Evolutionary conservation across 768 basidiomycete species (phyloP), one percentile per base, ranked within the genome.

Genomic region (Hericium alpestre): DNA sequence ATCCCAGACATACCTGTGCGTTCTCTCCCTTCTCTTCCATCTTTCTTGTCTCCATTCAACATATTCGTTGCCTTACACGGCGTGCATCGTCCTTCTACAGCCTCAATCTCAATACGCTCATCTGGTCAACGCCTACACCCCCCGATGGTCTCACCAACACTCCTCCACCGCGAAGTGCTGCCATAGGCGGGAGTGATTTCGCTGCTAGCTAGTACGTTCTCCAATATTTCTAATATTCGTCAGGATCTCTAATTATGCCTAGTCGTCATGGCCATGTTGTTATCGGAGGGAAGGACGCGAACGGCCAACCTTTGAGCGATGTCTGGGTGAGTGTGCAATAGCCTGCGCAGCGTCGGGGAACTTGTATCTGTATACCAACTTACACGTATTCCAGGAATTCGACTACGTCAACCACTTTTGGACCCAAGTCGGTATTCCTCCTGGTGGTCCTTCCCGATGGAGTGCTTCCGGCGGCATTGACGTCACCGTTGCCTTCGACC

Each of bases 121-220:
- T 71, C 8, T 92, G 90, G 90, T 73, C 75, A 11, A 67, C 64
- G 11, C 86, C 86, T 5, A 63, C 65, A 2, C 78, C 84, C 22
- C 80, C 83, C 20, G 9, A 69, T 12, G 75, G 71, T 67, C 76
- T 84, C 7, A 59, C 66, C 22, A 64, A 65, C 0, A 68, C 68
- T 7, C 89, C 89, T 8, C 73, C 85, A 13, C 76, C 85, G 27
- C 76, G 87, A 66, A 84, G 80, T 69, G 78, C 79, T 41, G 81
- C 84, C 27, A 64, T 89, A 41, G 72, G 78, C 46, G 90, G 86
- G 5, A 71, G 73, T 20, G 90, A 91, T 72, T 79, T 79, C 60
- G 89, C 87, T 48, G 86, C 87, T 11, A 91, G 84, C 85, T 87
- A 90, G 88, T 88, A 57, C 62, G 87, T 78, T 38, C 49, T 57